These are phyloP conservation scores for Gentiana dahurica DNA, from an alignment of 257 asterid genomes.

Conservation along the genomic window DNA sequence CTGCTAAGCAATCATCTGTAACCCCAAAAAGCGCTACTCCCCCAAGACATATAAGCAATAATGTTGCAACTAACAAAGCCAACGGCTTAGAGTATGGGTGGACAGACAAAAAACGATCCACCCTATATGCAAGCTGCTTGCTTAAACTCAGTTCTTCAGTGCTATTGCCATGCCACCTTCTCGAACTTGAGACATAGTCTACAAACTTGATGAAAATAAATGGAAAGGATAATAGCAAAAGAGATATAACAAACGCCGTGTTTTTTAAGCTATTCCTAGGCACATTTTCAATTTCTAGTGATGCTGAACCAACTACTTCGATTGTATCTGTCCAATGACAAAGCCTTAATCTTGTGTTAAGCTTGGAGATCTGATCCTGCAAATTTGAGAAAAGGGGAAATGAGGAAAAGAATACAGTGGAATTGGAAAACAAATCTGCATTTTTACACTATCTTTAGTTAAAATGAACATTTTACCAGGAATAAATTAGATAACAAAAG, in stretches of 20 bases:
- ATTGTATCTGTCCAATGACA: conserved; percentile 36
- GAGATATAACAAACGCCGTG: conserved; percentile 45
- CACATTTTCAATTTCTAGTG: conserved; percentile 18
- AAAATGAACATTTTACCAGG: not conserved
- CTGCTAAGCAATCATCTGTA: conserved; percentile 61
- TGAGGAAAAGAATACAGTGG: not conserved
- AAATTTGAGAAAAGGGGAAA: conserved; percentile 8
- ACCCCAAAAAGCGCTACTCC: conserved; percentile 83
- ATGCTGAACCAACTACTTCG: conserved; percentile 19
- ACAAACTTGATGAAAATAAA: conserved; percentile 57
- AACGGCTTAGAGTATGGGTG: conserved; percentile 81
- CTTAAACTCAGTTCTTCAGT: conserved; percentile 58
- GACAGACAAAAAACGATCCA: conserved; percentile 63
- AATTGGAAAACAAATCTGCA: not conserved
- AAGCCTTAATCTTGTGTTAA: conserved; percentile 31
- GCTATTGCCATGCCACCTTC: conserved; percentile 42
- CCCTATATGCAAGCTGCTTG: conserved; percentile 70
- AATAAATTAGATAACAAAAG: not conserved
- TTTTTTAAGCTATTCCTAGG: conserved; percentile 34
- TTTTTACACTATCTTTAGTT: not conserved
- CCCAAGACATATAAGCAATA: conserved; percentile 61
- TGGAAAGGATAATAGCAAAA: conserved; percentile 48
- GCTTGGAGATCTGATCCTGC: conserved; percentile 60
- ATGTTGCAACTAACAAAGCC: conserved; percentile 68
- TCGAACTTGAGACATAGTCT: conserved; percentile 43